Base-by-base conservation (phyloP, 306 rosid genomes). In the Albizia julibrissin region DNA sequence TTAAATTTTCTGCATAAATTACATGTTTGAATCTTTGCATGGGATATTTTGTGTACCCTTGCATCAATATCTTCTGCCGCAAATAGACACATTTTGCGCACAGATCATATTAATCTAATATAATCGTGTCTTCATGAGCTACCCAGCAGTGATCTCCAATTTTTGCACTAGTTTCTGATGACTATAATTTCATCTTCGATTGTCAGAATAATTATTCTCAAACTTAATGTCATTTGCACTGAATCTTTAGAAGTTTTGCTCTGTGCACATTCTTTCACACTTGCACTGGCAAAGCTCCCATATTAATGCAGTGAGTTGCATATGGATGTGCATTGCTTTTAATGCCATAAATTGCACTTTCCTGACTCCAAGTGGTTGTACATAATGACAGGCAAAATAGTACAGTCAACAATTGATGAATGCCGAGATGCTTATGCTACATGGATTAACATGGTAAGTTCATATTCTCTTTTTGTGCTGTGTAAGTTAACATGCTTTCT, bases 391-490 rank as follows among this genome's bases (percentile, higher is more conserved):
- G 98, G 99, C 2, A 96, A 93, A 90, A 96, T 96, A 77, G 88
- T 93, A 82, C 97, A 96, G 76, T 91, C 99, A 80, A 93, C 99
- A 43, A 13, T 92, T 77, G 99, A 96, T 59, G 99, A 96, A 89
- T 93, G 99, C 83, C 90, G 93, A 80, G 99, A 96, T 47, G 98
- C 94, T 69, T 92, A 88, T 82, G 87, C 86, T 33, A 67, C 79
- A 27, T 93, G 97, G 98, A 87, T 92, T 29, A 29, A 80, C 78
- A 91, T 92, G 99, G 98, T 89, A 85, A 52, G 49, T 49, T 42
- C 7, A 29, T 75, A 14, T 78, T 68, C 29, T 71, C 69, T 76
- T 49, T 3, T 76, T 27, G 78, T 80, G 27, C 50, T 22, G 10
- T 56, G 19, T 19, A 24, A 7, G 9, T 56, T 27, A 21, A 8